Percentiles rank a stretch among this genome's conserved stretches.
Evolutionary conservation across 805 yeast species (phyloP).

Genomic region (Kuraishia cidri): DNA sequence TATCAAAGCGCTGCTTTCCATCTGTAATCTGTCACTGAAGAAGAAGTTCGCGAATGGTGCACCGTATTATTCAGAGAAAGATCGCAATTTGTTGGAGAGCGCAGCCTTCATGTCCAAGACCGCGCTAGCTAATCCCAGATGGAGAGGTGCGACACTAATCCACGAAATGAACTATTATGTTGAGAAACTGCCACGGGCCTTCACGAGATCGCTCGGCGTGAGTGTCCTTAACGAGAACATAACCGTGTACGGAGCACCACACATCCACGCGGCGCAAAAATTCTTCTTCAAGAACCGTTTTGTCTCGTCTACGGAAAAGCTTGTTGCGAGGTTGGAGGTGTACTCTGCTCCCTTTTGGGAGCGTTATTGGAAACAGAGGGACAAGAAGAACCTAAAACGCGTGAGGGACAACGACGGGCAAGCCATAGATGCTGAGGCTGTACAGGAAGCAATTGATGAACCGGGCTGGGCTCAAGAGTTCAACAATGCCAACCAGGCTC

Average conservation of each 20-base stretch:
- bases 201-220: conserved; percentile 31
- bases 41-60: conserved; percentile 13
- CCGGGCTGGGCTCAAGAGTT: conserved; percentile 15
- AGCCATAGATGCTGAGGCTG: conserved; percentile 19
- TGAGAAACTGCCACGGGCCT: conserved; percentile 29
- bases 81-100: conserved; percentile 28
- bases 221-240: conserved; percentile 24
- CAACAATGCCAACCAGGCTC: conserved; percentile 1
- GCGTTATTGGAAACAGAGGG: conserved; percentile 37
- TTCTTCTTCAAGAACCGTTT: conserved; percentile 46
- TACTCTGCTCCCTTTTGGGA: conserved; percentile 41
- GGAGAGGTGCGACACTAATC: conserved; percentile 48
- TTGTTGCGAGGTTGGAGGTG: conserved; percentile 21
- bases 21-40: conserved; percentile 36
- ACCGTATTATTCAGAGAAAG: conserved; percentile 23
- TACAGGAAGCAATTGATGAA: conserved; percentile 13
- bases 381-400: conserved; percentile 25
- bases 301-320: conserved; percentile 16
- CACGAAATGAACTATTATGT: conserved; percentile 63
- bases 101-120: conserved; percentile 35
- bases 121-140: conserved; percentile 42
- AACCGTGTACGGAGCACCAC: conserved; percentile 53
- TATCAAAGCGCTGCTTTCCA: conserved; percentile 38
- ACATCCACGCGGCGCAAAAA: conserved; percentile 38
- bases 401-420: conserved; percentile 27